These are phyloP conservation scores for Komagataella populi DNA, from an alignment of 805 yeast species.

Conservation along the genomic window DNA sequence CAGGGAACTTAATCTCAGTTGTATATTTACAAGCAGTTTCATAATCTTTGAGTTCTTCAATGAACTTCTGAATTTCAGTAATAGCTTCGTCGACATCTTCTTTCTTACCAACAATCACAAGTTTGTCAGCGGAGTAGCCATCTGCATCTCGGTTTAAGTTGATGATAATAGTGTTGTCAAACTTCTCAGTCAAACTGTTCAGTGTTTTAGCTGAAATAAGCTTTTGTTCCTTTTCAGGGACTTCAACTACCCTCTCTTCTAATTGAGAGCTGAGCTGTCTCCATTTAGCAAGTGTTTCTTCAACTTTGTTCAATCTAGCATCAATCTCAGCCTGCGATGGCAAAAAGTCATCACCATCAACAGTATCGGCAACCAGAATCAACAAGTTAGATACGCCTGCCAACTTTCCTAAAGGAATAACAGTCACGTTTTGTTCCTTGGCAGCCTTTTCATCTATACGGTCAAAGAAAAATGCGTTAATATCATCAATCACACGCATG, in stretches of 20 bases:
- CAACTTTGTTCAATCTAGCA: slow-evolving; percentile 39
- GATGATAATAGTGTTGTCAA: slow-evolving; percentile 23
- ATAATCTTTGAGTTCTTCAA: slow-evolving; percentile 30
- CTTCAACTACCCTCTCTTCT: slow-evolving; percentile 31
- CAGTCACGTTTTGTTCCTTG: slow-evolving; percentile 31
- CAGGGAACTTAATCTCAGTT: slow-evolving; percentile 47
- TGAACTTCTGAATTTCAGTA: slow-evolving; percentile 35
- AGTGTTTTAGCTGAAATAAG: slow-evolving; percentile 16
- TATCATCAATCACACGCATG: slow-evolving; percentile 42
- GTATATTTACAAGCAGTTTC: slow-evolving; percentile 24
- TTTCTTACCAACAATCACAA: slow-evolving; percentile 59
- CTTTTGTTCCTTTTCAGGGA: slow-evolving; percentile 43
- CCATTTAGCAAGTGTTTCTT: slow-evolving; percentile 38
- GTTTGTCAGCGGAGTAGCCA: slow-evolving; percentile 29
- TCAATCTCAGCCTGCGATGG: slow-evolving; percentile 51
- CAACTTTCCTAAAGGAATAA: slow-evolving; percentile 43
- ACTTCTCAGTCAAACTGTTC: slow-evolving; percentile 9
- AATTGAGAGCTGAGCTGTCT: slow-evolving; percentile 46
- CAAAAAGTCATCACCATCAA: slow-evolving; percentile 51
- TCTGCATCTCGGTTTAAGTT: slow-evolving; percentile 31
- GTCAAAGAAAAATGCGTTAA: slow-evolving; percentile 46
- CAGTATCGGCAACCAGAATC: slow-evolving; percentile 37
- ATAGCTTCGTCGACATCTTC: slow-evolving; percentile 42
- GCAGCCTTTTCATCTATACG: slow-evolving; percentile 32
- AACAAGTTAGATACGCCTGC: slow-evolving; percentile 30